Conservation (phyloP, 441 rosid species). For the Dalechampia spathulata region DNA sequence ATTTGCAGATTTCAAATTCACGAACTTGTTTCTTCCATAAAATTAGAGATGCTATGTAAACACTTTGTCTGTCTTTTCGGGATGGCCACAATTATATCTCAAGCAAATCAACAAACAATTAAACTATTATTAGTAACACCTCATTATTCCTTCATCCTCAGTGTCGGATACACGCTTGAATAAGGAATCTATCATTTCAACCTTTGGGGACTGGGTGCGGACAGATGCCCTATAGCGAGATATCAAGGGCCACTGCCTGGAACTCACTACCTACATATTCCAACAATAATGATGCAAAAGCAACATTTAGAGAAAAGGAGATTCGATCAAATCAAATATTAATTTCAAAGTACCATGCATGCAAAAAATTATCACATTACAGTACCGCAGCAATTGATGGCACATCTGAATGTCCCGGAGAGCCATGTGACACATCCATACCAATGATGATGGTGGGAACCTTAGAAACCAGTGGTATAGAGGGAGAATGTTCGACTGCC, state of each 20-base stretch:
- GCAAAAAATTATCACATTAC: neutral
- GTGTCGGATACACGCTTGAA: conserved; percentile 43
- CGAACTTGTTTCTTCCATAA: no score
- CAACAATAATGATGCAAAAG: neutral
- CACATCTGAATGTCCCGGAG: conserved; percentile 65
- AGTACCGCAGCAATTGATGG: conserved; percentile 84
- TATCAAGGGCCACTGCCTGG: conserved; percentile 76
- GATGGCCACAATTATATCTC: no score
- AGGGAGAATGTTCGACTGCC: conserved; percentile 58
- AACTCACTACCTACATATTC: conserved; percentile 49
- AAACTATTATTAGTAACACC: conserved; percentile 40
- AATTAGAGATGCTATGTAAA: no score
- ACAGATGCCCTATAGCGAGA: conserved; percentile 80
- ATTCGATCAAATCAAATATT: no score
- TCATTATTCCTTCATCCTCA: conserved; percentile 71
- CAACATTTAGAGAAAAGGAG: neutral
- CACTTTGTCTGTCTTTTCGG: no score
- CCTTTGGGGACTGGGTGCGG: conserved; percentile 69
- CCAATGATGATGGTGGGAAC: conserved; percentile 71
- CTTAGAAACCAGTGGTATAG: conserved; percentile 56
- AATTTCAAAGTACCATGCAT: no score
- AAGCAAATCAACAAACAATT: no score
- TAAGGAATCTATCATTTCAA: conserved; percentile 73
- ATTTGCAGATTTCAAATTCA: no score
- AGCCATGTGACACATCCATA: conserved; percentile 84